A percentile compares a stretch with the other conserved stretches of the same genome.
phyloP scores from a whole-genome alignment of 768 basidiomycete species.

The Saitozyma sp. region DNA sequence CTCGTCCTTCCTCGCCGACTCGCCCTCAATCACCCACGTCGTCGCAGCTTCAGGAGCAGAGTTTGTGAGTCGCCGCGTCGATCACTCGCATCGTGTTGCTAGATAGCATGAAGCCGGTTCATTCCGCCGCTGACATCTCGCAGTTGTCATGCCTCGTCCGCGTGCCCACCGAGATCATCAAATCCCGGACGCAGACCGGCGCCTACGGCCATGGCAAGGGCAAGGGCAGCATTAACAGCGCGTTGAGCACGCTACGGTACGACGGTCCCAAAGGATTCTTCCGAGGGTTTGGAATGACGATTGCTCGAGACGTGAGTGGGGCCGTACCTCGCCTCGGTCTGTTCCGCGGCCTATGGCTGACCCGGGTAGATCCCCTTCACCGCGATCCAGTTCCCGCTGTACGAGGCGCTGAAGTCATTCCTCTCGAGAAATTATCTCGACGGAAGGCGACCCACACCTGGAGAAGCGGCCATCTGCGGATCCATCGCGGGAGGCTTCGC shows the following conservation, averaged over 20 bases:
- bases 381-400: conserved; percentile 91
- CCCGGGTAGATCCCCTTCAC: conserved; percentile 86
- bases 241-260: conserved; percentile 53
- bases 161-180: conserved; percentile 94
- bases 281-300: conserved; percentile 78
- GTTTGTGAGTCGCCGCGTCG: conserved; percentile 55
- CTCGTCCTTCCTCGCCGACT: conserved; percentile 57
- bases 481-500: conserved; percentile 87
- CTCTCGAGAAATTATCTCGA: conserved; percentile 60
- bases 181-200: conserved; percentile 85
- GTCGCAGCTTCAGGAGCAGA: conserved; percentile 60
- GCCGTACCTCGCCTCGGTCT: not conserved
- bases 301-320: conserved; percentile 64
- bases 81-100: too few species aligned
- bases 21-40: conserved; percentile 60
- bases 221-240: conserved; percentile 45
- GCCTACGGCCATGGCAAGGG: conserved; percentile 60
- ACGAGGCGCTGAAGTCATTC: conserved; percentile 76
- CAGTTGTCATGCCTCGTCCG: conserved; percentile 80
- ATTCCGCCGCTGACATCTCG: not conserved
- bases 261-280: conserved; percentile 81
- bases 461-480: conserved; percentile 72
- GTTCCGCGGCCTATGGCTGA: not conserved
- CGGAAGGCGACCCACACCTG: conserved; percentile 58
- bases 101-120: not conserved